Evolutionary conservation across 305 asterid genomes (phyloP).

Genomic region (Petunia hybrid): DNA sequence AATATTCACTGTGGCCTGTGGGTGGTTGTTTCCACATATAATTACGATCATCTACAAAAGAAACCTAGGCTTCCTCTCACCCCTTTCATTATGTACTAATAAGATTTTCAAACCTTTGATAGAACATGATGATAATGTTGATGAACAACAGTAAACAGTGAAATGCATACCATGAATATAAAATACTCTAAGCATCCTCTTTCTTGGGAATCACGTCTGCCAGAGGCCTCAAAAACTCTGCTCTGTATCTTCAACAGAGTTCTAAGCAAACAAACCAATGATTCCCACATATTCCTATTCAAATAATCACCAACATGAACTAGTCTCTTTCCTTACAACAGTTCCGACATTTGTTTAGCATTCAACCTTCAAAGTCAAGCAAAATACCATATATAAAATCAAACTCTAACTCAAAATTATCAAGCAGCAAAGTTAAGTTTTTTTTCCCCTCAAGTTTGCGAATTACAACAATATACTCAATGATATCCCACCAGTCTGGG

Average conservation of each 20-base stretch:
- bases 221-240: constrained; percentile 50
- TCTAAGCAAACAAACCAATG: constrained; percentile 55
- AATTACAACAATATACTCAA: background rate
- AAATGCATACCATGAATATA: too few relatives aligned
- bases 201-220: constrained; percentile 53
- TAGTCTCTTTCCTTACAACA: constrained; percentile 59
- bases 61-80: too few relatives aligned
- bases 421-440: background rate
- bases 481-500: too few relatives aligned
- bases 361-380: constrained; percentile 47
- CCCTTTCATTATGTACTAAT: too few relatives aligned
- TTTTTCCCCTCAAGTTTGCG: background rate
- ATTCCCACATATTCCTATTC: constrained; percentile 78
- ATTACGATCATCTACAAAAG: too few relatives aligned
- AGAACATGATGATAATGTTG: too few relatives aligned
- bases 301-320: constrained; percentile 72
- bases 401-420: background rate
- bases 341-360: constrained; percentile 57
- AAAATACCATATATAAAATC: background rate
- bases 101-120: too few relatives aligned
- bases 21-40: too few relatives aligned
- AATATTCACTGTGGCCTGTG: too few relatives aligned
- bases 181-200: constrained; percentile 33
- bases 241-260: constrained; percentile 46
- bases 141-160: too few relatives aligned